phyloP scores from a whole-genome alignment of 2,329 filamentous ascomycete genomes.

The Aspergillus aculeatinus region DNA sequence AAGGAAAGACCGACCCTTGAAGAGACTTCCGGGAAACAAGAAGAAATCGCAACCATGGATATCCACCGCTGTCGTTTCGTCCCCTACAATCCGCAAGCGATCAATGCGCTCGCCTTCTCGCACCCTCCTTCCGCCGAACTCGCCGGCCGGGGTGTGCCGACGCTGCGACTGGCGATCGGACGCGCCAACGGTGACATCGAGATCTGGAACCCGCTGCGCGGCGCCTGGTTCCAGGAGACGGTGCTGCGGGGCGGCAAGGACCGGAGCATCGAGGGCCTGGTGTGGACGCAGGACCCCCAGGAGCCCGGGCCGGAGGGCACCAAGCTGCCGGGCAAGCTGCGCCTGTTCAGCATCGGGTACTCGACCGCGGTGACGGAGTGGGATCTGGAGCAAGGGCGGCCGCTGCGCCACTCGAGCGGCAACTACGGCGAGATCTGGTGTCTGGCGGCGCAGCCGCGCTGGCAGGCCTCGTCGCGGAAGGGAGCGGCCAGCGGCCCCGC shows the following conservation, averaged over 20 bases:
- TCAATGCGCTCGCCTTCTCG: conserved; percentile 93
- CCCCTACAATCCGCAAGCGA: conserved; percentile 83
- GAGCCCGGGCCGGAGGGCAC: conserved; percentile 58
- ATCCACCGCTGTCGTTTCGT: conserved; percentile 97
- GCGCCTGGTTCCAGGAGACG: conserved; percentile 85
- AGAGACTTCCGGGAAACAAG: no score
- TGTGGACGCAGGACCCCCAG: conserved; percentile 85
- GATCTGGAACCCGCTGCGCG: conserved; percentile 87
- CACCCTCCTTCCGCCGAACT: conserved; percentile 59
- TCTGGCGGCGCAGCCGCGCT: conserved; percentile 77
- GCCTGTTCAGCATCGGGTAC: conserved; percentile 95
- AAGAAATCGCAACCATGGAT: conserved; percentile 63
- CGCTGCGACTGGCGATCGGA: conserved; percentile 79
- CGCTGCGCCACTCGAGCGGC: conserved; percentile 79
- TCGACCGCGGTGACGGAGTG: conserved; percentile 92
- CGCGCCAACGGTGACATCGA: conserved; percentile 95
- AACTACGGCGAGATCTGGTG: conserved; percentile 98
- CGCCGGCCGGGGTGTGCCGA: conserved; percentile 52
- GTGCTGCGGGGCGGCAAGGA: conserved; percentile 80
- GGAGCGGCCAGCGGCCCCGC: conserved; percentile 37
- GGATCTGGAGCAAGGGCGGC: conserved; percentile 77
- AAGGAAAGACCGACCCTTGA: no score
- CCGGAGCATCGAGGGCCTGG: conserved; percentile 83
- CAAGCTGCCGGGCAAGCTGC: conserved; percentile 66
- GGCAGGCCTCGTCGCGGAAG: conserved; percentile 40